phyloP scores from a whole-genome alignment of 176 grass and related monocot genomes.

The Cenchrus purpureus region DNA sequence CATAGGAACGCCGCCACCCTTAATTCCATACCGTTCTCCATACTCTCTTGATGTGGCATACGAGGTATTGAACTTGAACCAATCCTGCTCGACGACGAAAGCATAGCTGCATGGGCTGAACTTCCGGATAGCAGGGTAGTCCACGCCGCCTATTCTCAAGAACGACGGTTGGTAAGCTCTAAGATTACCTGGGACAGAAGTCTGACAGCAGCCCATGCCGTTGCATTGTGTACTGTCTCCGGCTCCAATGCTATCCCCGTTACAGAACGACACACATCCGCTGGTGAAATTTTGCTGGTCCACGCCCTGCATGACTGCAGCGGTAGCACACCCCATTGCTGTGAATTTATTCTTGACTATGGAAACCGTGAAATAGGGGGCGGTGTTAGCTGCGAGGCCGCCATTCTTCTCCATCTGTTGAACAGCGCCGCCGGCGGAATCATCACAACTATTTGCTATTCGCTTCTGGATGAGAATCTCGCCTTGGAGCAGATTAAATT shows the following conservation, averaged over 20 bases:
- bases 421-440: too few relatives aligned
- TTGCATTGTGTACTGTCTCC: neutral
- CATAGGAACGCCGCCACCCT: neutral
- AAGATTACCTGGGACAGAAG: neutral
- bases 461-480: neutral
- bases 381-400: neutral
- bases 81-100: neutral
- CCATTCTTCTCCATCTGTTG: too few relatives aligned
- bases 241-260: neutral
- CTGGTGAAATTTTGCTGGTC: too few relatives aligned
- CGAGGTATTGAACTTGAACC: neutral
- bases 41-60: too few relatives aligned
- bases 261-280: neutral
- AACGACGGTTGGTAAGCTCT: too few relatives aligned
- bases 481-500: neutral
- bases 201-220: neutral
- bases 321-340: neutral
- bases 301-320: neutral
- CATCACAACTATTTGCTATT: neutral
- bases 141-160: too few relatives aligned
- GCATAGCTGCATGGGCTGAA: conserved; percentile 1
- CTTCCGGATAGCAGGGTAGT: neutral
- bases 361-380: neutral
- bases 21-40: neutral
- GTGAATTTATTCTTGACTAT: conserved; percentile 25